These are phyloP conservation scores for Tricholoma furcatifolium DNA, from an alignment of 768 basidiomycete species.

Conservation along the genomic window DNA sequence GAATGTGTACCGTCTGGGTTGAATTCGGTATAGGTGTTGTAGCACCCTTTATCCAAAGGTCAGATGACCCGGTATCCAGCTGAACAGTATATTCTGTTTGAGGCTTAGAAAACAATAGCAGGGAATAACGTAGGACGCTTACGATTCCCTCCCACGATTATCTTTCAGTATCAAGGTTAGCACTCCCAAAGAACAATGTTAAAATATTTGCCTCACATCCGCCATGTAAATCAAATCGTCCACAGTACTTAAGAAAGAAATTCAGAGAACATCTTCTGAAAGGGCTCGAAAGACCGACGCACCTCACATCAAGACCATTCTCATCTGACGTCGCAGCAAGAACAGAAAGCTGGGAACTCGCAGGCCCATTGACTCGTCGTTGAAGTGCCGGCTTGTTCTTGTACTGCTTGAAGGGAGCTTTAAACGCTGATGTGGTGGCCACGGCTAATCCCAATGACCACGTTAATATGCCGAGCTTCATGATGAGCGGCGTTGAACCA, in stretches of 20 bases:
- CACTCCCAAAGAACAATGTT: neutral
- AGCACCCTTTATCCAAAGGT: constrained; percentile 67
- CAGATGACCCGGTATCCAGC: constrained; percentile 83
- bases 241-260: constrained; percentile 47
- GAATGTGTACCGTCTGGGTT: constrained; percentile 44
- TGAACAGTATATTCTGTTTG: constrained; percentile 67
- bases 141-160: constrained; percentile 67
- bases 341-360: constrained; percentile 34
- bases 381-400: constrained; percentile 31
- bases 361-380: constrained; percentile 34
- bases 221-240: constrained; percentile 79
- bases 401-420: constrained; percentile 46
- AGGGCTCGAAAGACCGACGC: constrained; percentile 12
- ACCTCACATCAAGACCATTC: constrained; percentile 47
- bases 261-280: neutral
- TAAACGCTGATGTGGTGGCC: constrained; percentile 42
- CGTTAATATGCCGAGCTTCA: constrained; percentile 39
- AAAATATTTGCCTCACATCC: constrained; percentile 49
- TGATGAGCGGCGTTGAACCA: constrained; percentile 20
- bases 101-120: constrained; percentile 9
- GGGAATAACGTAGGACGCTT: neutral
- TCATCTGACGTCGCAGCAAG: constrained; percentile 24
- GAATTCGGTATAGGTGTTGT: constrained; percentile 47
- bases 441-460: constrained; percentile 35
- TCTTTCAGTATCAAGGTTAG: constrained; percentile 34